Evolutionary conservation across 306 rosid species (phyloP), one percentile per base, ranked within the genome.

Genomic region (Ceratonia siliqua): DNA sequence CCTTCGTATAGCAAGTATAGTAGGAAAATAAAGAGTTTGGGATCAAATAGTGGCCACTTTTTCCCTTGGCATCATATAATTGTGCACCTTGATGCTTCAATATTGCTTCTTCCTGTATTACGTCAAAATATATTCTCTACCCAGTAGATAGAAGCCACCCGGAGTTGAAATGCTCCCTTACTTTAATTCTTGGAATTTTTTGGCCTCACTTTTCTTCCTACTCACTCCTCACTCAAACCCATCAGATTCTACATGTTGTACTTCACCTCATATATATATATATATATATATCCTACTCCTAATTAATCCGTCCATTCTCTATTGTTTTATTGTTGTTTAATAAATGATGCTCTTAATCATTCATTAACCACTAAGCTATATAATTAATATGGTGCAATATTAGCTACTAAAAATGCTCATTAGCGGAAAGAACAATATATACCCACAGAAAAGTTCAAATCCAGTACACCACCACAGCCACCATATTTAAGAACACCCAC

Each of bases 21-120:
- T 36, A 24, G 22, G 53, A 75, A 17, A 79, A 78, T 17, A 25
- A 43, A 38, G 27, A 56, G 48, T 18, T 49, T 50, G 13, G 63
- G 57, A 71, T 67, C 38, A 41, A 71, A 49, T 55, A 25, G 63
- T 52, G 63, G 35, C 35, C 35, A 21, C 80, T 68, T 70, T 85
- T 63, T 32, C 45, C 58, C 55, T 48, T 52, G 56, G 72, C 89
- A 82, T 59, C 69, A 43, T 46, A 55, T 12, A 56, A 56, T 58
- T 58, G 83, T 48, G 83, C 70, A 77, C 78, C 61, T 82, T 73
- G 84, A 85, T 85, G 83, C 86, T 80, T 76, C 75, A n/a, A n/a
- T n/a, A 9, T 46, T 73, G 79, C 41, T 62, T 78, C 13, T 49
- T 77, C 30, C 62, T 72, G 69, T 56, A 56, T 77, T 68, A 28